Evolutionary conservation across 2,329 filamentous ascomycete genomes (phyloP).

Genomic region (Didymosphaeria variabile): DNA sequence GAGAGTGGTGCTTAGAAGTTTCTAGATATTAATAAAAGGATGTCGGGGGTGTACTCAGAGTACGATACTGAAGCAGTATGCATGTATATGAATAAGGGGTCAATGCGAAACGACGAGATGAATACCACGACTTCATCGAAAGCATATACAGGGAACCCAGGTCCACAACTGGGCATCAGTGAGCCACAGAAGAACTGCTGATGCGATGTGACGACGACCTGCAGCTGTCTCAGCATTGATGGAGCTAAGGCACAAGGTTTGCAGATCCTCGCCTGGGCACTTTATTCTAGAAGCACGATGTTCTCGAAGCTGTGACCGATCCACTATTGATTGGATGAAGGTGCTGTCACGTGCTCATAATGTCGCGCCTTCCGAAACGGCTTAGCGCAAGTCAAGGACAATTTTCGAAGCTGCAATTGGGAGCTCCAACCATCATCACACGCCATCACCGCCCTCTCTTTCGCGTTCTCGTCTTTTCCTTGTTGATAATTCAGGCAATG

Average conservation of each 20-base stretch:
- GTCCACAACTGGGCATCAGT: not conserved
- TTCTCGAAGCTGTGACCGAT: constrained; percentile 23
- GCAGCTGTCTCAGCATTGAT: constrained; percentile 32
- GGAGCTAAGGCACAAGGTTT: constrained; percentile 18
- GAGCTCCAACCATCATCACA: constrained; percentile 23
- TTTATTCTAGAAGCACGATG: constrained; percentile 38
- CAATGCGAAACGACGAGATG: not conserved
- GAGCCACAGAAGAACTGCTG: not conserved
- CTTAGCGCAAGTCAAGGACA: constrained; percentile 19
- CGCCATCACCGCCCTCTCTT: constrained; percentile 23
- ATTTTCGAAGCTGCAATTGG: constrained; percentile 33
- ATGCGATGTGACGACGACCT: constrained; percentile 29
- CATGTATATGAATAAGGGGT: not conserved
- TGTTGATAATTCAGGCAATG: constrained; percentile 32
- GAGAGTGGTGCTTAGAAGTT: constrained; percentile 20
- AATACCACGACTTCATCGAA: not conserved
- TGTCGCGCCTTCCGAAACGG: constrained; percentile 9
- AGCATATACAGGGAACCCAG: not conserved
- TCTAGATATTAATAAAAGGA: constrained; percentile 2
- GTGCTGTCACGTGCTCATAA: constrained; percentile 17
- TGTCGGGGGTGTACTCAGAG: not conserved
- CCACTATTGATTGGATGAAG: constrained; percentile 25
- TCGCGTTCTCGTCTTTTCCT: constrained; percentile 17
- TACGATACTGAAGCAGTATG: not conserved
- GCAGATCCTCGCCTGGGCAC: constrained; percentile 29